Evolutionary conservation across 2,329 filamentous ascomycete species (phyloP).

Genomic region (Phialophora chinensis): DNA sequence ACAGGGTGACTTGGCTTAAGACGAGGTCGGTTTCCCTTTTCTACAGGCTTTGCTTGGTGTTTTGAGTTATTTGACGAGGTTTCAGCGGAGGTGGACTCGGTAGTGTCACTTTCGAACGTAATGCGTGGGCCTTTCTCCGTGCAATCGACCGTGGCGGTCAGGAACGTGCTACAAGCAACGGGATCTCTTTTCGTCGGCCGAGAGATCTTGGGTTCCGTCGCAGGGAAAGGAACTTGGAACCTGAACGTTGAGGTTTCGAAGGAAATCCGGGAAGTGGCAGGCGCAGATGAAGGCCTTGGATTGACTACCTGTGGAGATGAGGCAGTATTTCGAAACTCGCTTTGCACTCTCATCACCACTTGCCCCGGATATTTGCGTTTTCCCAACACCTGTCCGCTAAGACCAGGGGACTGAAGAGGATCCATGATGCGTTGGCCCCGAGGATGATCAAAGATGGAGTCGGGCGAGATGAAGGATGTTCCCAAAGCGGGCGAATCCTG

Average conservation of each 20-base stretch:
- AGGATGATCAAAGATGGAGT: not conserved
- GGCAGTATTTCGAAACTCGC: constrained; percentile 17
- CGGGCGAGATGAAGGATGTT: not conserved
- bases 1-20: constrained; percentile 23
- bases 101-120: not conserved
- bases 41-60: not conserved
- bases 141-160: constrained; percentile 21
- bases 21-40: constrained; percentile 3
- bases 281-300: not conserved
- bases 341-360: constrained; percentile 25
- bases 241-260: not conserved
- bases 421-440: not conserved
- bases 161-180: constrained; percentile 4
- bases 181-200: not conserved
- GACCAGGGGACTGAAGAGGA: not conserved
- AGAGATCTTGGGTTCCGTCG: not conserved
- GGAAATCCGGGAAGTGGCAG: constrained; percentile 1
- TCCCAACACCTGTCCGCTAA: not conserved
- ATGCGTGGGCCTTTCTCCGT: constrained; percentile 16
- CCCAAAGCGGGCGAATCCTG: not conserved
- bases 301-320: constrained; percentile 24
- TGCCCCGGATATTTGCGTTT: constrained; percentile 24
- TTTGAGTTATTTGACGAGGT: not conserved
- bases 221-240: not conserved
- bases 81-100: not conserved